Evolutionary conservation across 129 eudicot species (phyloP).

Genomic region (Pittosporum tobira): DNA sequence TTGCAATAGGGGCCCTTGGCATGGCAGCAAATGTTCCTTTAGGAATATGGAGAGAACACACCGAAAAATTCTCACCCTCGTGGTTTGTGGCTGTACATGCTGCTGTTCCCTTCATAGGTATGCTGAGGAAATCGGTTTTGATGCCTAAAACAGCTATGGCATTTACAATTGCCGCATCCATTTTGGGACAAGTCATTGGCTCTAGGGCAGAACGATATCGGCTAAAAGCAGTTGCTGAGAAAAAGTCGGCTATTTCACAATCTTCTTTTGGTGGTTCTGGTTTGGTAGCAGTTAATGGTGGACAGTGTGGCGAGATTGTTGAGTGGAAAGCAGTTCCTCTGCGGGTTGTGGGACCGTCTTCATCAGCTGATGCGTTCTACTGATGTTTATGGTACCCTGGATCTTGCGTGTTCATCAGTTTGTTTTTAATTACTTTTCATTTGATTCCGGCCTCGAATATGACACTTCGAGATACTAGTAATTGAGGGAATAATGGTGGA

Average conservation of each 20-base stretch:
- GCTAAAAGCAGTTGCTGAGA: slow-evolving; percentile 33
- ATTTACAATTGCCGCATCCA: slow-evolving; percentile 80
- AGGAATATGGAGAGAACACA: slow-evolving; percentile 95
- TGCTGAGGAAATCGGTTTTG: slow-evolving; percentile 76
- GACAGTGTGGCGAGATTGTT: slow-evolving; percentile 33
- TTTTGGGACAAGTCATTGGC: slow-evolving; percentile 90
- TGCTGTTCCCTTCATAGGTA: slow-evolving; percentile 88
- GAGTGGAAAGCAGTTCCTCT: slow-evolving; percentile 43
- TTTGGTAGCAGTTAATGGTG: slow-evolving; percentile 20
- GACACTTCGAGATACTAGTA: no score
- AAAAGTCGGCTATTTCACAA: slow-evolving; percentile 6
- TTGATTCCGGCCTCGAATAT: not conserved
- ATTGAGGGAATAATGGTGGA: slow-evolving; percentile 4
- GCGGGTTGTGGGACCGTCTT: slow-evolving; percentile 27
- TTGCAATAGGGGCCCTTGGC: slow-evolving; percentile 73
- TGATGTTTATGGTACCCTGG: not conserved
- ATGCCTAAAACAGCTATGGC: slow-evolving; percentile 98
- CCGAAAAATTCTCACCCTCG: slow-evolving; percentile 75
- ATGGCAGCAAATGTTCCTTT: slow-evolving; percentile 87
- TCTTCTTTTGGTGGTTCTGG: slow-evolving; percentile 4
- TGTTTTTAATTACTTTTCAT: not conserved
- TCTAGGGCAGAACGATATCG: slow-evolving; percentile 87
- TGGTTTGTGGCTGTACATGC: slow-evolving; percentile 98
- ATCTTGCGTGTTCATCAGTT: slow-evolving; percentile 7
- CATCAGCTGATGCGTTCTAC: slow-evolving; percentile 24